Evolutionary conservation across 805 yeast species (phyloP).

Genomic region (Sugiyamaella americana): DNA sequence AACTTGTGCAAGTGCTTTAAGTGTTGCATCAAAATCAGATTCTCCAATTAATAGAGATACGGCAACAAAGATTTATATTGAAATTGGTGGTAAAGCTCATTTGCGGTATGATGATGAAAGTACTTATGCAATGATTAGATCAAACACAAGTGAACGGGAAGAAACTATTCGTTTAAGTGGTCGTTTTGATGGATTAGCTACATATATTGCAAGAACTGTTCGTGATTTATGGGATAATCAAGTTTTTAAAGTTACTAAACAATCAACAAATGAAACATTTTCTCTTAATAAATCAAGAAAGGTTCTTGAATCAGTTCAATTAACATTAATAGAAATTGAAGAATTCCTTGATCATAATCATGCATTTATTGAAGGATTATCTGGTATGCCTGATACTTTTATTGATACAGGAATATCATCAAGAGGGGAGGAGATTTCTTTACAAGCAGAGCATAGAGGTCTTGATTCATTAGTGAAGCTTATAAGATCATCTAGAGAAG

Average conservation of each 20-base stretch:
- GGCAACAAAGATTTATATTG: slow-evolving; percentile 31
- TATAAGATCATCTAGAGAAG: slow-evolving; percentile 76
- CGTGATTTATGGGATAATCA: slow-evolving; percentile 72
- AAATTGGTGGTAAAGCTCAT: slow-evolving; percentile 34
- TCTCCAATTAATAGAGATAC: slow-evolving; percentile 32
- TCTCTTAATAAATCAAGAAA: slow-evolving; percentile 18
- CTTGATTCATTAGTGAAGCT: slow-evolving; percentile 70
- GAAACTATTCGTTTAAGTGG: slow-evolving; percentile 73
- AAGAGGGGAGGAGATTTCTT: slow-evolving; percentile 27
- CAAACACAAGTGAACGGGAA: slow-evolving; percentile 3
- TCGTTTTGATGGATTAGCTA: slow-evolving; percentile 80
- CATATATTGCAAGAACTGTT: slow-evolving; percentile 70
- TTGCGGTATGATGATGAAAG: slow-evolving; percentile 26
- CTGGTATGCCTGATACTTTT: slow-evolving; percentile 25
- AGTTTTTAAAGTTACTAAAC: slow-evolving; percentile 42
- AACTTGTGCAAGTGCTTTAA: slow-evolving; percentile 82
- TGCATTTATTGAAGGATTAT: slow-evolving; percentile 40
- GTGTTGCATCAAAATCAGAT: slow-evolving; percentile 48
- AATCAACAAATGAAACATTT: slow-evolving; percentile 12
- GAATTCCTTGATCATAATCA: slow-evolving; percentile 40
- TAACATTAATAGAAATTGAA: slow-evolving; percentile 29
- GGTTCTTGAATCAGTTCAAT: slow-evolving; percentile 27
- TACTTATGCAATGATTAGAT: slow-evolving; percentile 5
- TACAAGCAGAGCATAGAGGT: slow-evolving; percentile 87
- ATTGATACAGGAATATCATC: slow-evolving; percentile 5